Evolutionary conservation across 352 stramenopile genomes (phyloP).

Genomic region (Thalassiosira mediterranea): DNA sequence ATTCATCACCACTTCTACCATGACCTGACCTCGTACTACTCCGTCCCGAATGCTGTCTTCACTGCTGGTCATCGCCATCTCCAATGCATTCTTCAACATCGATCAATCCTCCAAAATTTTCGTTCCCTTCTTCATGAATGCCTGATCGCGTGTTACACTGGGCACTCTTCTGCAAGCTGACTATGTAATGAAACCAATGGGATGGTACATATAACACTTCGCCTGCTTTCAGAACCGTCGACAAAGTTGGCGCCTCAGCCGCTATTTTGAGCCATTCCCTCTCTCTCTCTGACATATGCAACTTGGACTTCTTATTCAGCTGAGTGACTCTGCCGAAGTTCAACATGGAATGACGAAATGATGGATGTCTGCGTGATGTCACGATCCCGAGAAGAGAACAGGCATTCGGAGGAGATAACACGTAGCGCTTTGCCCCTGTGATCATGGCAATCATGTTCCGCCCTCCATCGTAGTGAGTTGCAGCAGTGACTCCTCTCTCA

Average conservation of each 20-base stretch:
- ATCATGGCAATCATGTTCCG: constrained; percentile 83
- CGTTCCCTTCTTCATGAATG: constrained; percentile 60
- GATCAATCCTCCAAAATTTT: constrained; percentile 57
- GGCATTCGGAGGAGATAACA: constrained; percentile 67
- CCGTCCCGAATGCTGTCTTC: background rate
- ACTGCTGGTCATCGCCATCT: constrained; percentile 53
- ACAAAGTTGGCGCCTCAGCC: constrained; percentile 83
- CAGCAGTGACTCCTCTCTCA: constrained; percentile 75
- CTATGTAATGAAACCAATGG: constrained; percentile 97
- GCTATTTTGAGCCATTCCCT: constrained; percentile 66
- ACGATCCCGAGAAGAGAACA: constrained; percentile 75
- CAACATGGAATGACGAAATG: constrained; percentile 80
- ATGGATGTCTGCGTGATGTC: constrained; percentile 56
- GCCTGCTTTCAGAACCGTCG: constrained; percentile 90
- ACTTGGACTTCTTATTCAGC: constrained; percentile 47
- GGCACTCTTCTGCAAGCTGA: constrained; percentile 91
- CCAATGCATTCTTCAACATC: constrained; percentile 52
- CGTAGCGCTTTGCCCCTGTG: constrained; percentile 77
- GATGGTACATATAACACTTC: constrained; percentile 95
- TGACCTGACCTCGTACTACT: no score
- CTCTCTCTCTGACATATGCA: constrained; percentile 69
- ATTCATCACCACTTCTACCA: no score
- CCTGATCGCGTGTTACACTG: constrained; percentile 92
- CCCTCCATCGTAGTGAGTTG: constrained; percentile 79
- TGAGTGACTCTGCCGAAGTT: constrained; percentile 80